These are phyloP conservation scores for Gigaspora rosea DNA, from an alignment of 192 early-diverging fungal genomes.

Conservation along the genomic window DNA sequence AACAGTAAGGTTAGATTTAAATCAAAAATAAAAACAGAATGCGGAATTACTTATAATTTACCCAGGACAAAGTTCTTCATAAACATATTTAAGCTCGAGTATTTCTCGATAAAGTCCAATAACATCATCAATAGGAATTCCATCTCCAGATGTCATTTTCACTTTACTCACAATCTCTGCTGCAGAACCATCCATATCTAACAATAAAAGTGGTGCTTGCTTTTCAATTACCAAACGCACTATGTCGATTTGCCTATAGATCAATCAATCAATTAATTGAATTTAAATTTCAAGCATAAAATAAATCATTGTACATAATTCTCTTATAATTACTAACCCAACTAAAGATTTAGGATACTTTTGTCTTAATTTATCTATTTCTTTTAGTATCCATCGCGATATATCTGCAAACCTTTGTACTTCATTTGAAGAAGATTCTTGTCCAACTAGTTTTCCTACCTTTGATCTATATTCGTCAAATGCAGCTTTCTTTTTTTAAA, in stretches of 20 bases:
- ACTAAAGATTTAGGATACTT: conserved; percentile 24
- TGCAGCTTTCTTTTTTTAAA: conserved; percentile 15
- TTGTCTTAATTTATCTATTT: neutral
- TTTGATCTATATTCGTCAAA: conserved; percentile 1
- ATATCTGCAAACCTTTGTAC: neutral
- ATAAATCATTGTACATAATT: neutral
- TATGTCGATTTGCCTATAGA: conserved; percentile 36
- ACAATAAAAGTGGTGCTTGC: conserved; percentile 54
- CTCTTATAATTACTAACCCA: neutral
- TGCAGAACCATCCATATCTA: conserved; percentile 60
- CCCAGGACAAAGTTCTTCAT: conserved; percentile 51
- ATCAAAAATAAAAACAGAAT: too few species aligned
- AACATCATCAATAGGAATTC: conserved; percentile 46
- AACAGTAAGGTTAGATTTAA: too few species aligned
- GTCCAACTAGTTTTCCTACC: neutral
- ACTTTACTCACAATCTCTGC: conserved; percentile 19
- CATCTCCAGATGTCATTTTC: conserved; percentile 44
- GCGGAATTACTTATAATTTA: conserved; percentile 22
- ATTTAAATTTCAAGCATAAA: too few species aligned
- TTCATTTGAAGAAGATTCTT: conserved; percentile 11
- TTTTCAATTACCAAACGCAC: conserved; percentile 50
- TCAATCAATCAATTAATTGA: neutral
- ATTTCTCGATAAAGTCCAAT: conserved; percentile 62
- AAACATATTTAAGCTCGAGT: conserved; percentile 47
- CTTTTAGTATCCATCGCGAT: conserved; percentile 1